Evolutionary conservation across 768 basidiomycete species (phyloP).

Genomic region (Gelatoporia subvermispora): DNA sequence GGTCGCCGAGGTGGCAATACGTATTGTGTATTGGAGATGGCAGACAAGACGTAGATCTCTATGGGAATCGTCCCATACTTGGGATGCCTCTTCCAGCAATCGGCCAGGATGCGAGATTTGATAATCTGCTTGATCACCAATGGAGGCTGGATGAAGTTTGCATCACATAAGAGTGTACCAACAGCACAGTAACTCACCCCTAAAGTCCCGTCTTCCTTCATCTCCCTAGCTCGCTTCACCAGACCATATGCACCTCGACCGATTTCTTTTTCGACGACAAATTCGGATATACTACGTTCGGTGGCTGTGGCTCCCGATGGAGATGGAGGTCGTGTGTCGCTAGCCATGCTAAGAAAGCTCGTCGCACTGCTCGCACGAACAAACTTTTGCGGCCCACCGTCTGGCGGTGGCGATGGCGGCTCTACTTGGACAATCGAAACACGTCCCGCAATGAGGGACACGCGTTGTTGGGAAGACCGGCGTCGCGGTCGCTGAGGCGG

Average conservation of each 20-base stretch:
- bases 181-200: constrained; percentile 56
- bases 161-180: constrained; percentile 2
- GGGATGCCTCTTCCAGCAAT: constrained; percentile 99
- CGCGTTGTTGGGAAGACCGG: constrained; percentile 79
- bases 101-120: constrained; percentile 95
- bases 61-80: constrained; percentile 95
- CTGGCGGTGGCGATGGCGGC: constrained; percentile 59
- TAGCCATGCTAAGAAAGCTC: constrained; percentile 55
- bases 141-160: constrained; percentile 52
- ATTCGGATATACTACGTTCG: constrained; percentile 77
- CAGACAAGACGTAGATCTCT: constrained; percentile 93
- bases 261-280: constrained; percentile 80
- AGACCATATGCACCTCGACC: constrained; percentile 94
- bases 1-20: constrained; percentile 73
- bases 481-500: constrained; percentile 58
- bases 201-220: constrained; percentile 64
- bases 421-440: constrained; percentile 75
- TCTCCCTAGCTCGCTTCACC: constrained; percentile 85
- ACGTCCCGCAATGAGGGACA: constrained; percentile 79
- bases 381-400: constrained; percentile 52
- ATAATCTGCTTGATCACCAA: constrained; percentile 97
- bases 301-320: constrained; percentile 41
- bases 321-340: constrained; percentile 61
- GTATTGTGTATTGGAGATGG: constrained; percentile 78
- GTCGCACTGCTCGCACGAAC: constrained; percentile 59